These are phyloP conservation scores for Colletotrichum cordylinicola DNA, from an alignment of 2,329 filamentous ascomycete genomes.

Conservation along the genomic window DNA sequence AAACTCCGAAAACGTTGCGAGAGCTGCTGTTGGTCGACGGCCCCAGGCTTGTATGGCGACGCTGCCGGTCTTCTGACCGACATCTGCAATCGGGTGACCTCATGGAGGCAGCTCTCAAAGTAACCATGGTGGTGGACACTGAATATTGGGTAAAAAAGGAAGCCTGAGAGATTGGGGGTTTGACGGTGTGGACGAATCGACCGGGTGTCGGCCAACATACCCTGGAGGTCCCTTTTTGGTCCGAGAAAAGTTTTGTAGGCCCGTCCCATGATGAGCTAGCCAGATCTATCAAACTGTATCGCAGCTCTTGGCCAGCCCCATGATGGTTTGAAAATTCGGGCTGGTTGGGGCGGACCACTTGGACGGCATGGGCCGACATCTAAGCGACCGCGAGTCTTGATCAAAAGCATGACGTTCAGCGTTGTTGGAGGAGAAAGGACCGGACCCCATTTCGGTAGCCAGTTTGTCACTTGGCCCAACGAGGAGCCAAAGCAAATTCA, in stretches of 20 bases:
- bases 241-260: background rate
- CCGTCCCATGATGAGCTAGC: conserved; percentile 13
- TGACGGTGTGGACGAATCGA: background rate
- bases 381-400: background rate
- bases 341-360: background rate
- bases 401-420: background rate
- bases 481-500: background rate
- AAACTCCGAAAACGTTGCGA: conserved; percentile 24
- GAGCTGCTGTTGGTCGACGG: conserved; percentile 34
- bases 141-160: background rate
- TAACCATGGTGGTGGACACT: background rate
- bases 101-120: background rate
- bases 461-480: background rate
- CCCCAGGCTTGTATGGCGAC: background rate
- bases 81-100: background rate
- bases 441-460: background rate
- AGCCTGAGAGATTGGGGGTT: background rate
- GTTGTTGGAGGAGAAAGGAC: background rate
- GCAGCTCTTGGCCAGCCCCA: background rate
- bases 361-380: background rate
- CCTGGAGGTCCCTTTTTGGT: background rate
- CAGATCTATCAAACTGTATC: conserved; percentile 16
- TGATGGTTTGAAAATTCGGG: background rate
- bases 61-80: background rate
- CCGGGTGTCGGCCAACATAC: background rate